Evolutionary conservation across 352 stramenopile genomes (phyloP).

Genomic region (Poterioochromonas sp.): DNA sequence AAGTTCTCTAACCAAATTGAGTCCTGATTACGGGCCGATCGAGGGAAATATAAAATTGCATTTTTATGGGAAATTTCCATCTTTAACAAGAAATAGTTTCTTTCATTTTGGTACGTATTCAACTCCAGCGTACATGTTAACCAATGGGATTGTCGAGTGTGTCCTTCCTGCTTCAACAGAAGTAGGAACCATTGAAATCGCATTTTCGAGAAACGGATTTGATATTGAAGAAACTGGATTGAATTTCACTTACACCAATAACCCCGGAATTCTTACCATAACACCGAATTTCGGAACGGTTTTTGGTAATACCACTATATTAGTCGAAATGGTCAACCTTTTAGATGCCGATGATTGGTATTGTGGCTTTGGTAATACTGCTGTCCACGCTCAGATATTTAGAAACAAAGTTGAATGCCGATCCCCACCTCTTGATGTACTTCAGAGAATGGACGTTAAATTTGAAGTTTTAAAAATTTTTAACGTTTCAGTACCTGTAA

Average conservation of each 20-base stretch:
- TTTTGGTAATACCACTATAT: not conserved
- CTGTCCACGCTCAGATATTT: not conserved
- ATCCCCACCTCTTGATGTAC: not conserved
- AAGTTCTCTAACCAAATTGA: not conserved
- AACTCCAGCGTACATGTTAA: not conserved
- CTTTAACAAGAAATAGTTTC: not conserved
- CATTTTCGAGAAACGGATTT: not conserved
- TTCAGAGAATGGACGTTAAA: not conserved
- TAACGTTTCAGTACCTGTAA: not conserved
- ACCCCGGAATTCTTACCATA: not conserved
- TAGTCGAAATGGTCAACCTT: conserved; percentile 14
- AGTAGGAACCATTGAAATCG: not conserved
- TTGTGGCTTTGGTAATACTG: conserved; percentile 11
- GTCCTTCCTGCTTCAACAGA: not conserved
- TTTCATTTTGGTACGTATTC: not conserved
- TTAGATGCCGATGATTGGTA: not conserved
- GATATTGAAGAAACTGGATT: not conserved
- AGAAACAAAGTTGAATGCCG: not conserved
- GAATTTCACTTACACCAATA: not conserved
- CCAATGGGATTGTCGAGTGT: not conserved
- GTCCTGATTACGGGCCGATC: not conserved
- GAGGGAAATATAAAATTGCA: not conserved
- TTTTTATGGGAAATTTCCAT: not conserved
- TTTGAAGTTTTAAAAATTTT: not conserved
- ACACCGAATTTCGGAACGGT: not conserved